Evolutionary conservation across 495 filamentous ascomycete genomes (phyloP).

Genomic region (Coniosporium apollinis): DNA sequence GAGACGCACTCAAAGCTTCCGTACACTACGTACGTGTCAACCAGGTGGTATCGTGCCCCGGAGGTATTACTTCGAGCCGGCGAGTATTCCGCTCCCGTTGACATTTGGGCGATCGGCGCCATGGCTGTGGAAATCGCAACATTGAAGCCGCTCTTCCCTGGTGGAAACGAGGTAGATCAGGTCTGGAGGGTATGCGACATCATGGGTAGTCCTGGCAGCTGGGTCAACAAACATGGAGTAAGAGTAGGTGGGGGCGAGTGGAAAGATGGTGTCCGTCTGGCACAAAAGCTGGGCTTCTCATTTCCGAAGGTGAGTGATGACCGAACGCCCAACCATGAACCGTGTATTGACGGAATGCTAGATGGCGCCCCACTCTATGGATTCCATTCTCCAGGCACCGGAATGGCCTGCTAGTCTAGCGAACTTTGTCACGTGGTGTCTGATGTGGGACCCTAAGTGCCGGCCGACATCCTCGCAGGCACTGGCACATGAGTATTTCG

Average conservation of each 20-base stretch:
- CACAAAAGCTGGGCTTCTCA: constrained; percentile 91
- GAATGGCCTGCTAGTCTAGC: constrained; percentile 82
- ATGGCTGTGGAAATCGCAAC: constrained; percentile 99
- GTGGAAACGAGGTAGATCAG: constrained; percentile 96
- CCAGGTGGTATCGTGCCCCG: constrained; percentile 93
- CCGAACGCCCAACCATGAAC: constrained; percentile 9
- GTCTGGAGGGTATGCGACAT: constrained; percentile 99
- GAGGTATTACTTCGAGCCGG: constrained; percentile 90
- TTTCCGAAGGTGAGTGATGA: constrained; percentile 72
- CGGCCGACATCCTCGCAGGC: constrained; percentile 92
- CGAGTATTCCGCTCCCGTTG: constrained; percentile 93
- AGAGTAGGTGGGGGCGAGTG: constrained; percentile 94
- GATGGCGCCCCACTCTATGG: constrained; percentile 98
- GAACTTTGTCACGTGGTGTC: constrained; percentile 93
- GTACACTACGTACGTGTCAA: constrained; percentile 98
- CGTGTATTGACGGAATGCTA: constrained; percentile 24
- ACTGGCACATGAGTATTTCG: constrained; percentile 84
- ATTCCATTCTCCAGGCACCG: constrained; percentile 73
- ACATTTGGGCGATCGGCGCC: constrained; percentile 98
- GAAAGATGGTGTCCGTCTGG: constrained; percentile 83
- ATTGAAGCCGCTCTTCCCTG: constrained; percentile 90
- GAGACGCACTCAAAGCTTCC: constrained; percentile 92
- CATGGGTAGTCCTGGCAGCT: constrained; percentile 97
- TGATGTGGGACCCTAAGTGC: constrained; percentile 97
- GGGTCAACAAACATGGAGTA: constrained; percentile 78